Evolutionary conservation across 805 yeast genomes (phyloP).

Genomic region (Suhomyces pyralidae): DNA sequence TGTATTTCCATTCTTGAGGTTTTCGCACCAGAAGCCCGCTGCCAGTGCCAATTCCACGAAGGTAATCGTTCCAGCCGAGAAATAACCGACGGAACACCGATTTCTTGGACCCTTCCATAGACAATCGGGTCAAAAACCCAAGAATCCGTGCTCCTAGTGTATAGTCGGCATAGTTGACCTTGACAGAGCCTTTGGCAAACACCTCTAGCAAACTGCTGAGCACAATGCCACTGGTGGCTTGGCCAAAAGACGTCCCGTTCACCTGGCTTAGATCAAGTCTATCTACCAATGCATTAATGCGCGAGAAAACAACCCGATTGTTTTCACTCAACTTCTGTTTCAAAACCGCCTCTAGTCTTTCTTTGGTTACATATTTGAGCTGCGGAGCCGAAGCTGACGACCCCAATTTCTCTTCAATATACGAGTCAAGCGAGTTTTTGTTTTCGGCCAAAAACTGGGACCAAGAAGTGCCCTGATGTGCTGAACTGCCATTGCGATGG

Average conservation of each 20-base stretch:
- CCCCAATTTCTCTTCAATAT: constrained; percentile 8
- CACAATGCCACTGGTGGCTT: constrained; percentile 22
- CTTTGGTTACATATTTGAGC: constrained; percentile 16
- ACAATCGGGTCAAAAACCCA: constrained; percentile 33
- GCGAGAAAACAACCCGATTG: constrained; percentile 20
- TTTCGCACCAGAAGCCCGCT: neutral
- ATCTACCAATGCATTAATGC: constrained; percentile 26
- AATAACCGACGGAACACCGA: constrained; percentile 23
- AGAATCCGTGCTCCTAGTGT: constrained; percentile 36
- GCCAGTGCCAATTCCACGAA: constrained; percentile 12
- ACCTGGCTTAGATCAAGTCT: constrained; percentile 8
- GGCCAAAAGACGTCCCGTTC: neutral
- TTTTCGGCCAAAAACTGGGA: constrained; percentile 20
- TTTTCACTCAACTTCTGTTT: constrained; percentile 20
- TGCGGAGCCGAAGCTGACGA: neutral
- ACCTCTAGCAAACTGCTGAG: constrained; percentile 29
- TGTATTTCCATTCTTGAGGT: constrained; percentile 24
- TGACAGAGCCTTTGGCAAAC: constrained; percentile 32
- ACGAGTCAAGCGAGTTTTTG: constrained; percentile 16
- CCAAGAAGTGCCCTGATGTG: constrained; percentile 19
- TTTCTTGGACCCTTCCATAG: constrained; percentile 4
- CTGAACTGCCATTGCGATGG: constrained; percentile 14
- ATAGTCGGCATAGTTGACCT: constrained; percentile 40
- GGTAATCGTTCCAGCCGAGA: constrained; percentile 41
- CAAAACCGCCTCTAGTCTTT: constrained; percentile 21